Evolutionary conservation across 352 stramenopile genomes (phyloP), one percentile per base, ranked within the genome.

Genomic region (Phytophthora foliorum): DNA sequence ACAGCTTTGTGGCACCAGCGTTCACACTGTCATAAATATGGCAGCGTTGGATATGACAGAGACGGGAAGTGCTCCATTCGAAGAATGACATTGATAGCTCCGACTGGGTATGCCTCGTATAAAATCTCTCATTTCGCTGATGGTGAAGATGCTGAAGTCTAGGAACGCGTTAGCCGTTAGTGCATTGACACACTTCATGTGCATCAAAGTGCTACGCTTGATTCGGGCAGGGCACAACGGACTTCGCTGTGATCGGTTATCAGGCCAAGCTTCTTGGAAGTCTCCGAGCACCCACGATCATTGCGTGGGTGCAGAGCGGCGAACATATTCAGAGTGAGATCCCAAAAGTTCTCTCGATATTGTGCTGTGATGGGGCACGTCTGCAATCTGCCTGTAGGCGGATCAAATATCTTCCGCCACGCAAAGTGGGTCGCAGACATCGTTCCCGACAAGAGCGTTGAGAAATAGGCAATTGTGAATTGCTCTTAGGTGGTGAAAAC

Each of bases 271-370:
- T 42, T 2, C 50, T 81, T 31, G n/a, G 54, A 39, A 69, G 49
- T 16, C 24, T 44, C 5, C 63, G 74, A 31, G 46, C 84, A 0
- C 77, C 81, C 2, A 61, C 78, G 27, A 76, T 89, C 48, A 49
- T 86, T 17, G 66, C 76, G 8, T 86, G 72, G 68, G 61, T 78
- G 9, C 53, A 77, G 36, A 80, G 82, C 19, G 69, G 86, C 21
- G 55, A 70, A n/a, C 49, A 78, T 19, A 72, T 82, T 22, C 66
- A 75, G 11, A 48, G 41, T 6, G 73, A 80, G 13, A 58, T 81
- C 14, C 72, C 69, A 21, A n/a, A 69, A 63, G 53, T 57, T 42
- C 44, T 80, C 24, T 27, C 38, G 1, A 45, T 49, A 14, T n/a
- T 56, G 21, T 71, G 64, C 16, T 44, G 42, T n/a, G 19, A 64